phyloP scores from a whole-genome alignment of 192 early-diverging fungal genomes.

The Entomortierella lignicola region DNA sequence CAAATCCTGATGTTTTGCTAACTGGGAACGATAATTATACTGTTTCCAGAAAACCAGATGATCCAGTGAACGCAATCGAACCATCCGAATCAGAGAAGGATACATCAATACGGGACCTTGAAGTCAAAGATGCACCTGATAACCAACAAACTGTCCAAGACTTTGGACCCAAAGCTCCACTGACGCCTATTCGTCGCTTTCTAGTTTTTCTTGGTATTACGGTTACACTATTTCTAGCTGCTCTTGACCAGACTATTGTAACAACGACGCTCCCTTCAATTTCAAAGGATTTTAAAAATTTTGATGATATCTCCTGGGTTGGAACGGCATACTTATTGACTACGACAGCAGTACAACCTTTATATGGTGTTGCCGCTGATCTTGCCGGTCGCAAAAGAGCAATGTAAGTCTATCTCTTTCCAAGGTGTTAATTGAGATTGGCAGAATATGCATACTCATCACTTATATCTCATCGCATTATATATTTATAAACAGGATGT shows the following conservation, averaged over 20 bases:
- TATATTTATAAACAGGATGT: slow-evolving; percentile 18
- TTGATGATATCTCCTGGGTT: slow-evolving; percentile 81
- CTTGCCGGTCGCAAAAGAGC: slow-evolving; percentile 34
- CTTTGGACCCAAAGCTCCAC: slow-evolving; percentile 33
- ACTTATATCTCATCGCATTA: neutral
- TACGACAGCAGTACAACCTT: slow-evolving; percentile 40
- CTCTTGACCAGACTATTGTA: slow-evolving; percentile 71
- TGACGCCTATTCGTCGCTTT: slow-evolving; percentile 31
- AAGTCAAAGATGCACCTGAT: neutral
- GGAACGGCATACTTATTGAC: slow-evolving; percentile 75
- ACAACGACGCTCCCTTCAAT: slow-evolving; percentile 68
- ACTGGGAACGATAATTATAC: too few relatives aligned
- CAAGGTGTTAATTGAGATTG: neutral
- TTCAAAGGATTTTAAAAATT: slow-evolving; percentile 64
- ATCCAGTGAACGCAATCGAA: too few relatives aligned
- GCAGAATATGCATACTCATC: neutral
- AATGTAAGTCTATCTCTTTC: slow-evolving; percentile 30
- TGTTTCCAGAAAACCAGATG: too few relatives aligned
- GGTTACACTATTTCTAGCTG: slow-evolving; percentile 64
- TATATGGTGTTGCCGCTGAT: slow-evolving; percentile 43
- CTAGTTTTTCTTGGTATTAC: slow-evolving; percentile 38
- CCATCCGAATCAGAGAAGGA: neutral
- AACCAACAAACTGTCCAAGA: slow-evolving; percentile 13
- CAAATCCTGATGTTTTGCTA: too few relatives aligned
- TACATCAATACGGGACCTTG: neutral